Evolutionary conservation across 2,329 filamentous ascomycete genomes (phyloP).

Genomic region (Colletotrichum sp.): DNA sequence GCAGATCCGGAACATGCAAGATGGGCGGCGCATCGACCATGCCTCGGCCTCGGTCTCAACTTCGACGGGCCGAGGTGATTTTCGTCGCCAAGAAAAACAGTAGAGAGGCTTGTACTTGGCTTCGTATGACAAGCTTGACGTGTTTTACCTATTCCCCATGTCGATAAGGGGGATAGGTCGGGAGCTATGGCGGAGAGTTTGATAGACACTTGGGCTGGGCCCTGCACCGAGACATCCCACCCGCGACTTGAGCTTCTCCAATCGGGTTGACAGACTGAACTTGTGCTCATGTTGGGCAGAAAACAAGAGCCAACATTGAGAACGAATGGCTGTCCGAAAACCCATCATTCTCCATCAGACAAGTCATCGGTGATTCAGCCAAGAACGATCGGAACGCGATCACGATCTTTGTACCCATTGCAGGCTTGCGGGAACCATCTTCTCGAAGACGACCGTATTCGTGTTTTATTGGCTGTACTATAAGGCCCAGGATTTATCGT

Average conservation of each 20-base stretch:
- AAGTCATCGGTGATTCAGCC: not conserved
- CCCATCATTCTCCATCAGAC: not conserved
- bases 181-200: not conserved
- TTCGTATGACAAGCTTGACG: not conserved
- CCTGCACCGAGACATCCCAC: not conserved
- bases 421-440: not conserved
- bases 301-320: not conserved
- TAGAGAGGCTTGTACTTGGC: not conserved
- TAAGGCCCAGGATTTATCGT: not conserved
- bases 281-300: not conserved
- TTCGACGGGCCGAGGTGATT: not conserved
- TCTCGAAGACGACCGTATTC: not conserved
- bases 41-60: not conserved
- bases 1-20: not conserved
- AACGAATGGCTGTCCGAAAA: not conserved
- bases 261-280: not conserved
- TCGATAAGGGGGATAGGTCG: not conserved
- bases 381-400: not conserved
- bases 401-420: not conserved
- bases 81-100: not conserved
- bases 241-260: not conserved
- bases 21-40: not conserved
- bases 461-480: not conserved
- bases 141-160: not conserved
- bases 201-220: not conserved